Evolutionary conservation across 805 yeast species (phyloP), one percentile per base, ranked within the genome.

Genomic region (Zygosaccharomyces pseudorouxii): DNA sequence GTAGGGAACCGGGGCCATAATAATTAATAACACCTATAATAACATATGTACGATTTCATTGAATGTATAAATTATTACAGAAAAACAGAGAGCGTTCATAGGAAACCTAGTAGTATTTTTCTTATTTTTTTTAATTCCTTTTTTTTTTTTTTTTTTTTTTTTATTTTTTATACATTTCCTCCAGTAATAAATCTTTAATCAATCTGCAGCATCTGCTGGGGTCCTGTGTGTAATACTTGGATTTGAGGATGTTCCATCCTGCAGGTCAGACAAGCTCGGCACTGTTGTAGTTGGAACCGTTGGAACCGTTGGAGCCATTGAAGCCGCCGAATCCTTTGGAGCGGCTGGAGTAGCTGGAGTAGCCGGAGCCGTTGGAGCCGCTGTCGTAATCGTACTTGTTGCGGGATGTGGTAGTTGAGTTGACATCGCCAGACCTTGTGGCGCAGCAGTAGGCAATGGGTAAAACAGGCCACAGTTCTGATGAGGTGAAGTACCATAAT

Each of bases 321-420:
- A n/a, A n/a, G n/a, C n/a, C n/a, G n/a, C n/a, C n/a, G n/a, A n/a
- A n/a, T n/a, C n/a, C n/a, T n/a, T n/a, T n/a, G n/a, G n/a, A n/a
- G n/a, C n/a, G n/a, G n/a, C n/a, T n/a, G n/a, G n/a, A n/a, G n/a
- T n/a, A n/a, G n/a, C n/a, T n/a, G n/a, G n/a, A n/a, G n/a, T n/a
- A n/a, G n/a, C n/a, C n/a, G n/a, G n/a, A n/a, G n/a, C n/a, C n/a
- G 29, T 25, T 27, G 50, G 8, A 42, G 43, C 14, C 28, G 49
- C 14, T 46, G 49, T 23, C 40, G 49, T 10, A 20, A 20, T 33
- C 27, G 25, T 27, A 36, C 47, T 27, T 38, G 49, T 14, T 42
- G 31, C 23, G 2, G 47, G 20, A 22, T 38, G 42, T 16, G 49
- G 52, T 23, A 49, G 14, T 11, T 45, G 25, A 27, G 29, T 29